Conservation (phyloP, 495 filamentous ascomycete species). For the Hypoxylon subgilvum region DNA sequence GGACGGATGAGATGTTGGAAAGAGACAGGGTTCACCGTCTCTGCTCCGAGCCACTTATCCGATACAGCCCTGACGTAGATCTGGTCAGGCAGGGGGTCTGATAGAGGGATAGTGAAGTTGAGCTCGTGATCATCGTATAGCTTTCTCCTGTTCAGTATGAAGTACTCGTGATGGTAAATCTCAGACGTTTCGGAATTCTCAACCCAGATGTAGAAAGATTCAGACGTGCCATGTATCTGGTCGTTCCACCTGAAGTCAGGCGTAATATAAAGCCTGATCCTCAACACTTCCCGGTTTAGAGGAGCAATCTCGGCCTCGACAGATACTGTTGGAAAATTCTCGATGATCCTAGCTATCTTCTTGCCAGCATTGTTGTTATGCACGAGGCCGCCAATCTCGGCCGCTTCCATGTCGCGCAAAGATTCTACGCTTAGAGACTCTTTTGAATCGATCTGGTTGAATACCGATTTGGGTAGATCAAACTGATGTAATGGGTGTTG, state of each 20-base stretch:
- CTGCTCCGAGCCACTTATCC: slow-evolving; percentile 96
- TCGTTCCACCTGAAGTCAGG: slow-evolving; percentile 97
- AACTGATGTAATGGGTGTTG: slow-evolving; percentile 97
- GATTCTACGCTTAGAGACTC: slow-evolving; percentile 76
- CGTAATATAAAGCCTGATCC: slow-evolving; percentile 81
- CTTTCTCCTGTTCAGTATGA: slow-evolving; percentile 87
- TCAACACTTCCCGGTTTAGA: slow-evolving; percentile 89
- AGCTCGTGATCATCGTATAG: slow-evolving; percentile 93
- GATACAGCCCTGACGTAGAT: slow-evolving; percentile 95
- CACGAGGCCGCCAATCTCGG: slow-evolving; percentile 89
- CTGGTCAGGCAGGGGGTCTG: slow-evolving; percentile 89
- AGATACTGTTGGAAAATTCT: slow-evolving; percentile 89
- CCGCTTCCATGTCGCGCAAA: slow-evolving; percentile 86
- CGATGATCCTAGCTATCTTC: slow-evolving; percentile 77
- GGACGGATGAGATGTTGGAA: slow-evolving; percentile 98
- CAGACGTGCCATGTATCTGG: slow-evolving; percentile 88
- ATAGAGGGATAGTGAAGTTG: slow-evolving; percentile 94
- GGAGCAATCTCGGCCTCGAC: slow-evolving; percentile 95
- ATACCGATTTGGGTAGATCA: slow-evolving; percentile 80
- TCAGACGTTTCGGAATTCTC: slow-evolving; percentile 97
- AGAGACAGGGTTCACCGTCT: slow-evolving; percentile 91
- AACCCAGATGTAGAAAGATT: slow-evolving; percentile 98
- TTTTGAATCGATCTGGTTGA: slow-evolving; percentile 82
- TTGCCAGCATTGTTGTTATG: slow-evolving; percentile 87
- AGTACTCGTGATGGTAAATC: slow-evolving; percentile 97